A percentile compares a stretch with the other conserved stretches of the same genome.
Conservation (phyloP, 106 monocot genomes). For the Dioscorea dumetorum region DNA sequence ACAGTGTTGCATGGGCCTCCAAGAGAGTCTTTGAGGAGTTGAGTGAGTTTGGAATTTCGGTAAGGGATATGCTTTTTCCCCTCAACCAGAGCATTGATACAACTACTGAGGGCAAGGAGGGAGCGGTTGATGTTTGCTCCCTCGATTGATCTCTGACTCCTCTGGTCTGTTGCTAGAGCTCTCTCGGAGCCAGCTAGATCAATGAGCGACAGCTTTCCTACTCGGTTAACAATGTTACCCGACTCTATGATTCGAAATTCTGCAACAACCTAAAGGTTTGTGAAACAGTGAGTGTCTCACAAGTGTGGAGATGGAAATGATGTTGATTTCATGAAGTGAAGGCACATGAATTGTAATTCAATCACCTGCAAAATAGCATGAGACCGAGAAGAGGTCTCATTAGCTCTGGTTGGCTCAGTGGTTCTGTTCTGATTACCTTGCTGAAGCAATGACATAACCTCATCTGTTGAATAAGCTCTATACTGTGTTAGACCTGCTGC, state of each 20-base stretch:
- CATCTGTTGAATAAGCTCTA: conserved; percentile 88
- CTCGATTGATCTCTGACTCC: conserved; percentile 75
- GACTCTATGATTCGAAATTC: conserved; percentile 53
- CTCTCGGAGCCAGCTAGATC: conserved; percentile 95
- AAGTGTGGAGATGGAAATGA: not conserved
- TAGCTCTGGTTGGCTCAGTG: conserved; percentile 82
- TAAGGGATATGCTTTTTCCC: conserved; percentile 98
- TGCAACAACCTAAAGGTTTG: conserved; percentile 47
- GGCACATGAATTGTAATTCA: no score
- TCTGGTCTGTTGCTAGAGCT: conserved; percentile 83
- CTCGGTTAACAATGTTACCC: conserved; percentile 20
- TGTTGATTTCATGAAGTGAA: not conserved
- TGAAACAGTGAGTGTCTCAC: not conserved
- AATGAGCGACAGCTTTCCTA: conserved; percentile 89
- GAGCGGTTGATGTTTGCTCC: conserved; percentile 97
- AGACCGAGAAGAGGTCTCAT: conserved; percentile 94
- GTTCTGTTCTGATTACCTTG: conserved; percentile 94
- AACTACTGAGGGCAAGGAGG: conserved; percentile 89
- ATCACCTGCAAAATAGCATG: conserved; percentile 87
- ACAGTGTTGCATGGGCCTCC: conserved; percentile 87
- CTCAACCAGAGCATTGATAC: conserved; percentile 95
- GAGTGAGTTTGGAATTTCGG: conserved; percentile 96
- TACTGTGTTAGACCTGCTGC: conserved; percentile 87
- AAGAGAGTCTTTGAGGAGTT: conserved; percentile 95
- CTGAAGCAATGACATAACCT: conserved; percentile 96